Percentiles rank a stretch among this genome's conserved stretches.
Conservation (phyloP, 495 filamentous ascomycete genomes). For the Podospora appendiculata region DNA sequence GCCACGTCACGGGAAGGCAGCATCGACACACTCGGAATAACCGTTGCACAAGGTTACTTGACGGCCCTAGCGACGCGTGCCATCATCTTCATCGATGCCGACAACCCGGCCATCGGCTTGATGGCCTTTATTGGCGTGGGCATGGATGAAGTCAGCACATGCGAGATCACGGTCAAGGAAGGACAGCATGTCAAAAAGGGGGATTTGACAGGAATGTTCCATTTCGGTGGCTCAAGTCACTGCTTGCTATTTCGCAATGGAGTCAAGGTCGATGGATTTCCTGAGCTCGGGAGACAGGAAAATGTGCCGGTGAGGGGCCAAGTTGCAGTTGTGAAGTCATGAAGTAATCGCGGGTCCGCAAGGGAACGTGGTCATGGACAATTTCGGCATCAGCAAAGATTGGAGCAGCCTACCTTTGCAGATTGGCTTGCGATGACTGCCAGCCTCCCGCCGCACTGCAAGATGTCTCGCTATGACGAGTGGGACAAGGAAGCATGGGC, state of each 20-base stretch:
- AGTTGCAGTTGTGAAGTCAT: constrained; percentile 13
- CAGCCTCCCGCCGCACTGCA: too few species aligned
- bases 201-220: constrained; percentile 65
- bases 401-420: too few species aligned
- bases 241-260: constrained; percentile 51
- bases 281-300: constrained; percentile 33
- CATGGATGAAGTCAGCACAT: constrained; percentile 66
- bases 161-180: constrained; percentile 54
- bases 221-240: constrained; percentile 62
- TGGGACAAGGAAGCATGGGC: too few species aligned
- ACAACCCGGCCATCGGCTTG: constrained; percentile 56
- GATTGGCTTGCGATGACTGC: too few species aligned
- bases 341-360: neutral
- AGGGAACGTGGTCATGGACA: too few species aligned
- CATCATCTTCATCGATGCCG: constrained; percentile 61
- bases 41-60: constrained; percentile 50
- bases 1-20: constrained; percentile 24
- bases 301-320: constrained; percentile 53
- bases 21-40: constrained; percentile 28
- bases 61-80: constrained; percentile 51
- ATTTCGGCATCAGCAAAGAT: too few species aligned
- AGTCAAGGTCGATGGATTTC: constrained; percentile 38
- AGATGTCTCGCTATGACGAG: too few species aligned
- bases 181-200: constrained; percentile 58
- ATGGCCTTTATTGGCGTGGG: constrained; percentile 60